Percentiles rank a stretch among this genome's conserved stretches.
These are phyloP conservation scores for Penicillium coffeae DNA, from an alignment of 495 filamentous ascomycete species.

Conservation along the genomic window DNA sequence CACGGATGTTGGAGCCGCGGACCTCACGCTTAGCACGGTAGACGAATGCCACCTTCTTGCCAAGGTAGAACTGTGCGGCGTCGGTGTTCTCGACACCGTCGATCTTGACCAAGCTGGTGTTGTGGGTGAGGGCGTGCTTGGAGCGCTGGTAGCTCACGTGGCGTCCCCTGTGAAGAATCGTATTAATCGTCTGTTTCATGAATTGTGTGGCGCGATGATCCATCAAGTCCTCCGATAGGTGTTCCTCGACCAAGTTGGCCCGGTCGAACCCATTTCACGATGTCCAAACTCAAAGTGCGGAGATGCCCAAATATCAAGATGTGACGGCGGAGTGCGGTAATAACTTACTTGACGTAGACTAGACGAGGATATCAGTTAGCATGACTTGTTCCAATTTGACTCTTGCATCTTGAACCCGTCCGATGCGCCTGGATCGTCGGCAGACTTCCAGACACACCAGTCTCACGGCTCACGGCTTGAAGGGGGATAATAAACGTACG, in stretches of 20 bases:
- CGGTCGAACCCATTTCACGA: conserved; percentile 8
- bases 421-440: conserved; percentile 14
- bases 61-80: conserved; percentile 85
- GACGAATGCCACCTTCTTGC: conserved; percentile 96
- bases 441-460: conserved; percentile 5
- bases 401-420: conserved; percentile 10
- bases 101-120: conserved; percentile 90
- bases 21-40: conserved; percentile 90
- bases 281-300: conserved; percentile 6
- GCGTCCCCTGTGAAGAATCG: conserved; percentile 63
- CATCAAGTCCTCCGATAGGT: not conserved
- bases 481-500: conserved; percentile 54
- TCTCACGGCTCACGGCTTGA: conserved; percentile 4
- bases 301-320: conserved; percentile 16
- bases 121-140: conserved; percentile 78
- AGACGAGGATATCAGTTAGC: conserved; percentile 37
- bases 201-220: not conserved
- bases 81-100: conserved; percentile 87
- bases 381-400: conserved; percentile 10
- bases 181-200: conserved; percentile 31
- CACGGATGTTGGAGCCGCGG: conserved; percentile 93
- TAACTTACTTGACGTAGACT: conserved; percentile 94
- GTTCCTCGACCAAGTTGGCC: not conserved
- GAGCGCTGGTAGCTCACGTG: conserved; percentile 93
- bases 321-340: conserved; percentile 18